Evolutionary conservation across 495 filamentous ascomycete species (phyloP).

Genomic region (Aspergillus bertholletiae): DNA sequence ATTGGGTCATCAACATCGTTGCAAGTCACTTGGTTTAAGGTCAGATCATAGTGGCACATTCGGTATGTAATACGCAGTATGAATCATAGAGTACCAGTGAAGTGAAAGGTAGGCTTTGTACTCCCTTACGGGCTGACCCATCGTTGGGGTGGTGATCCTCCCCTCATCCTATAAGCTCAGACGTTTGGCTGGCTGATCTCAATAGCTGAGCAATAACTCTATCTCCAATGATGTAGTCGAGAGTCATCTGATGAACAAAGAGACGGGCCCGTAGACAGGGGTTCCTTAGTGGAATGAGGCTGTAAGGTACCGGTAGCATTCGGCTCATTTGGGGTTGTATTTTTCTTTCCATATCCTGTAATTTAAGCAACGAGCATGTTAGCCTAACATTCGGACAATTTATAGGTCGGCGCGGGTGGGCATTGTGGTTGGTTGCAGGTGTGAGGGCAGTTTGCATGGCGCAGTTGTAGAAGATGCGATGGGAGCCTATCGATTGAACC

Average conservation of each 20-base stretch:
- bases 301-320: not conserved
- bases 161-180: too few species aligned
- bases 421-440: slow-evolving; percentile 18
- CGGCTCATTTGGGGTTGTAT: slow-evolving; percentile 64
- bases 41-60: not conserved
- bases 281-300: not conserved
- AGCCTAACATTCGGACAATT: slow-evolving; percentile 9
- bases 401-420: slow-evolving; percentile 1
- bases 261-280: too few species aligned
- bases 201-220: too few species aligned
- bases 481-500: slow-evolving; percentile 25
- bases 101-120: too few species aligned
- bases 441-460: slow-evolving; percentile 20
- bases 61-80: not conserved
- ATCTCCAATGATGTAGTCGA: too few species aligned
- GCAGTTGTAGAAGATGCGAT: slow-evolving; percentile 12
- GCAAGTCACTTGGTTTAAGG: not conserved
- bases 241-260: not conserved
- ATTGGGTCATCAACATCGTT: not conserved
- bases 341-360: slow-evolving; percentile 96
- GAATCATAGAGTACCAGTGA: too few species aligned
- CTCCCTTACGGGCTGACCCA: too few species aligned
- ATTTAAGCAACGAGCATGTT: slow-evolving; percentile 10
- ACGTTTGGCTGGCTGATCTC: too few species aligned
- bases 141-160: too few species aligned